Percentiles rank a stretch among this genome's conserved stretches.
phyloP scores from a whole-genome alignment of 2,329 filamentous ascomycete genomes.

The Neophaeococcomyces mojaviensis region DNA sequence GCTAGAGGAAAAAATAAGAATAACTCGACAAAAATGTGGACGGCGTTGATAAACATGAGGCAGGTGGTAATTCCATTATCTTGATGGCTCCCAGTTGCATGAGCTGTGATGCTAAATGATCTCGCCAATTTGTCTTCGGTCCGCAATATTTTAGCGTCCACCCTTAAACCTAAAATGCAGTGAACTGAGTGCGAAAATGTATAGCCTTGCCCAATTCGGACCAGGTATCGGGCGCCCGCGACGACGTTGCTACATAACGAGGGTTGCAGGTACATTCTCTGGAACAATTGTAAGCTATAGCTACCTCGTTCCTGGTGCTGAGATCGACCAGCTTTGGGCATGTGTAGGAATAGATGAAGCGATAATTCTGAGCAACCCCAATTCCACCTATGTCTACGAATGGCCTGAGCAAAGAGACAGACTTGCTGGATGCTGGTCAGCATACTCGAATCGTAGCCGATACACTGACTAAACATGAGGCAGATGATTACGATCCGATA shows the following conservation, averaged over 20 bases:
- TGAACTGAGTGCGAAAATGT: background rate
- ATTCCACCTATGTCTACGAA: conserved; percentile 10
- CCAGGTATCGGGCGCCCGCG: background rate
- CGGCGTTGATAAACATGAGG: no score
- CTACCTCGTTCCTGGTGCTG: background rate
- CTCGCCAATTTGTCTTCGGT: no score
- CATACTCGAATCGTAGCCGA: background rate
- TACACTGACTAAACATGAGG: conserved; percentile 1
- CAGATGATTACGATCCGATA: conserved; percentile 84
- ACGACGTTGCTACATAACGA: background rate
- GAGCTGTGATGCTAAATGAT: no score
- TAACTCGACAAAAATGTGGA: no score
- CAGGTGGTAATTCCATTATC: no score
- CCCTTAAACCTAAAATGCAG: no score
- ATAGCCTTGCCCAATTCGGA: background rate
- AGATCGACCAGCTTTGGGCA: no score
- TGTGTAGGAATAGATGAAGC: no score
- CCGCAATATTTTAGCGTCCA: no score
- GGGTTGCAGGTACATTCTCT: background rate
- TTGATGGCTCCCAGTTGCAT: no score
- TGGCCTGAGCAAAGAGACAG: conserved; percentile 24
- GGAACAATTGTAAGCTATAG: background rate
- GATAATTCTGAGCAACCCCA: no score
- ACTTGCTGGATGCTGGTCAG: conserved; percentile 40
- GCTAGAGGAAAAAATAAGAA: no score